Conservation (phyloP, 129 eudicot species). For the Scalesia atractyloides region DNA sequence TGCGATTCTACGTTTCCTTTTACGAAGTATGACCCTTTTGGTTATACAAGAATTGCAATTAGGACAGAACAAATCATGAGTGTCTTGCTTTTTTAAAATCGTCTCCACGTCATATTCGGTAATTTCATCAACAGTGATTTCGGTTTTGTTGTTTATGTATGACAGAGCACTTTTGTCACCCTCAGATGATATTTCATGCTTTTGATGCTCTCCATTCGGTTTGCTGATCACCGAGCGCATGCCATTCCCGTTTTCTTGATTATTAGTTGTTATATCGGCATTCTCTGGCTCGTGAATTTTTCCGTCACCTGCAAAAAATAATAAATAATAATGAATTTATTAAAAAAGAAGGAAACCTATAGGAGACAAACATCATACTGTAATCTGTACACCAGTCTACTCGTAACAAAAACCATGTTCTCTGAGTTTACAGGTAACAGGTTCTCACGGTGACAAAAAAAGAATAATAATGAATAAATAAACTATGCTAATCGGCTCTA, state of each 20-base stretch:
- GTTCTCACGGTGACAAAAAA: no score
- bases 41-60: conserved; percentile 93
- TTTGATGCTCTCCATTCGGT: conserved; percentile 38
- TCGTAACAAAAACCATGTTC: no score
- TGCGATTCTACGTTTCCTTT: conserved; percentile 65
- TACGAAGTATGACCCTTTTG: conserved; percentile 78
- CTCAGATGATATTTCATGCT: conserved; percentile 33
- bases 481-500: not conserved
- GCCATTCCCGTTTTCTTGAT: conserved; percentile 31
- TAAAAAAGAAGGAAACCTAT: not conserved
- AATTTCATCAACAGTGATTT: conserved; percentile 45
- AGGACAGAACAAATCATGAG: conserved; percentile 93
- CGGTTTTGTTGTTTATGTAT: conserved; percentile 28
- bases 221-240: conserved; percentile 22
- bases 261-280: conserved; percentile 16
- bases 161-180: conserved; percentile 28
- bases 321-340: not conserved
- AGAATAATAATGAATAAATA: no score
- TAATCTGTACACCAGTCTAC: not conserved
- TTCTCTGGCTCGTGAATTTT: conserved; percentile 15
- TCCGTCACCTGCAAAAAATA: conserved; percentile 37
- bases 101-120: conserved; percentile 70
- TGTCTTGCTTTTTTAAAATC: conserved; percentile 70
- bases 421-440: not conserved
- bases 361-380: not conserved